phyloP scores from a whole-genome alignment of 2,329 filamentous ascomycete species.

The Endothia cerciana region DNA sequence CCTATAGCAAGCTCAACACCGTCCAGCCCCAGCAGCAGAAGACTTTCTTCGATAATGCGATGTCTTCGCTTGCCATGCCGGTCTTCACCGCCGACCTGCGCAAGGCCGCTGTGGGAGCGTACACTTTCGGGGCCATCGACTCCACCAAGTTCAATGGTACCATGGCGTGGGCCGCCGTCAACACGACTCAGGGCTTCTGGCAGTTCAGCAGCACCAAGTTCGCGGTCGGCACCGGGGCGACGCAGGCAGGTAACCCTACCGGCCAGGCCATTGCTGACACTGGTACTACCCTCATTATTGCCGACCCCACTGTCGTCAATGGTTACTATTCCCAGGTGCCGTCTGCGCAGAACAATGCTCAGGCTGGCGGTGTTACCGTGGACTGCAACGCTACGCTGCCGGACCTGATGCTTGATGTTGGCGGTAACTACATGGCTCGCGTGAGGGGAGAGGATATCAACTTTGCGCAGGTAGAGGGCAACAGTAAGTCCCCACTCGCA shows the following conservation, averaged over 20 bases:
- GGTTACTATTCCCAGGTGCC: constrained; percentile 53
- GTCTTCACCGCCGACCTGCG: constrained; percentile 74
- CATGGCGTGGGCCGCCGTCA: constrained; percentile 65
- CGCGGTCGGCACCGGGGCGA: constrained; percentile 50
- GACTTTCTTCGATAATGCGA: constrained; percentile 76
- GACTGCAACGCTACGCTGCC: constrained; percentile 52
- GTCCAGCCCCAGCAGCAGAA: constrained; percentile 65
- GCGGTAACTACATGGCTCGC: constrained; percentile 58
- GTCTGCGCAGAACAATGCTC: constrained; percentile 45
- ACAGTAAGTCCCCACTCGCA: constrained; percentile 47
- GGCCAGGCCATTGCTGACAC: constrained; percentile 59
- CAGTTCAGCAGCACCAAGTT: constrained; percentile 63
- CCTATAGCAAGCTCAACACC: constrained; percentile 67
- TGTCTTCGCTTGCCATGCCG: constrained; percentile 61
- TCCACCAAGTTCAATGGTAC: constrained; percentile 62
- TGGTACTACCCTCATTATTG: constrained; percentile 67
- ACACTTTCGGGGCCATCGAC: constrained; percentile 77
- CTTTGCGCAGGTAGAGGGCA: constrained; percentile 54
- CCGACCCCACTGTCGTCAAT: constrained; percentile 55
- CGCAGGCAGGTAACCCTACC: constrained; percentile 41
- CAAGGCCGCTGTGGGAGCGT: constrained; percentile 62
- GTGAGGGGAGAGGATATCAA: constrained; percentile 58
- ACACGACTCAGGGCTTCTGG: constrained; percentile 70
- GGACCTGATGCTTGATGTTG: constrained; percentile 59
- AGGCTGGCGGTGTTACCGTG: constrained; percentile 50